Base-by-base conservation (phyloP, 2,329 filamentous ascomycete genomes). In the Neofusicoccum parvum region DNA sequence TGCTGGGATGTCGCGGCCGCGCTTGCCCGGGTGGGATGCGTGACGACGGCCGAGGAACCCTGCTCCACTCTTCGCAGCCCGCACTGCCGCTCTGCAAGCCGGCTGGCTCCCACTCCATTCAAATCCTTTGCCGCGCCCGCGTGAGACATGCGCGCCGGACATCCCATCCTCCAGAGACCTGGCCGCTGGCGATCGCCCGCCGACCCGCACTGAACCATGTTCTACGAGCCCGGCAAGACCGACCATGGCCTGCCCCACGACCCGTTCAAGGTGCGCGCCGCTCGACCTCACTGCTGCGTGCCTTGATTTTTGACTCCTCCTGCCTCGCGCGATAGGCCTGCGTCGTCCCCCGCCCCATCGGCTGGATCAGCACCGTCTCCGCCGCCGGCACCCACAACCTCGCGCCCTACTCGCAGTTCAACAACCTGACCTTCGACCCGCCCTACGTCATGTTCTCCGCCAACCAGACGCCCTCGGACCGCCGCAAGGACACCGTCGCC, bases 381-480 rank as follows among this genome's bases (percentile, higher is more conserved):
- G 71, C 74, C 15, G 68, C 73, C 6, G 81, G 82, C 66, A 71
- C 75, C 56, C 78, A 84, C 71, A 88, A 88, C 69, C 80, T 88
- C 2, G 86, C 86, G 0, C 86, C 86, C 0, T 88, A 86, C 75
- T 83, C 78, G 0, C 86, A 88, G 74, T 88, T 88, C 80, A 87
- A 85, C 74, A 88, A 88, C 68, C 80, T 88, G 0, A 87, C 84
- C 37, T 88, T 87, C 74, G 85, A 87, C 71, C 86, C 86, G 0
- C 86, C 86, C 0, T 87, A 87, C 70, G 82, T 88, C 34, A 86
- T 88, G 82, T 88, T 89, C 80, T 79, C 78, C 39, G 81, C 83
- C 2, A 88, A 88, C 74, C 84, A 87, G 72, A 85, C 82, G 0
- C 75, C 80, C 0, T 68, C 74, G 9, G 72, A 71, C 2, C 60